Evolutionary conservation across 2,329 filamentous ascomycete genomes (phyloP), one percentile per base, ranked within the genome.

Genomic region (Xylaria sp.): DNA sequence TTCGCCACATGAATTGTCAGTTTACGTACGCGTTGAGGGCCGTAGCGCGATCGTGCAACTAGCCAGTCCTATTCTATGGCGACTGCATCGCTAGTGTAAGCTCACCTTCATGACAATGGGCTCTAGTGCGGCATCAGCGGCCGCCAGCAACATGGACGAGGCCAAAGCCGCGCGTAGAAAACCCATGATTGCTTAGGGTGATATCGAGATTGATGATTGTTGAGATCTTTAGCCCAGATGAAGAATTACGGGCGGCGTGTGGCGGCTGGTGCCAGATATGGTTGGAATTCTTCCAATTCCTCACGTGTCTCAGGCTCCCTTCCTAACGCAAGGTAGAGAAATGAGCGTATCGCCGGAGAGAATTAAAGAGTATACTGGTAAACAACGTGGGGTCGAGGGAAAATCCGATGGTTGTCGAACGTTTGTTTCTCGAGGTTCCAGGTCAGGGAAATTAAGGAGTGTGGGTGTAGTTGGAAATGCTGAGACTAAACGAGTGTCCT

Each of bases 51-150:
- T n/a, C n/a, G n/a, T n/a, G n/a, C n/a, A n/a, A n/a, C n/a, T n/a
- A n/a, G n/a, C n/a, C n/a, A n/a, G n/a, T n/a, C n/a, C n/a, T n/a
- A n/a, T n/a, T n/a, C n/a, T n/a, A n/a, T 47, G n/a, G 25, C 27
- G 25, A 4, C 7, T 29, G 15, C 43, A 49, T 15, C 13, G 15
- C 7, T 11, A 35, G 10, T 48, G 17, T 10, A 7, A 9, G 54
- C 70, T 65, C 25, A 72, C 71, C 67, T 73, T 75, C 70, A 71
- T 71, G 51, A 75, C 52, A 31, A 75, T 74, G 51, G 73, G 71
- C 33, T 75, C 73, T 37, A 74, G 54, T 1, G 71, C 68, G 19
- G 68, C 68, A 38, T 63, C 64, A 47, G 64, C 65, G 54, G 66
- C 62, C 27, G 72, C 70, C 38, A 74, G 62, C 58, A 74, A 58